Evolutionary conservation across 345 rosid species (phyloP).

Genomic region (Noccaea caerulescens): DNA sequence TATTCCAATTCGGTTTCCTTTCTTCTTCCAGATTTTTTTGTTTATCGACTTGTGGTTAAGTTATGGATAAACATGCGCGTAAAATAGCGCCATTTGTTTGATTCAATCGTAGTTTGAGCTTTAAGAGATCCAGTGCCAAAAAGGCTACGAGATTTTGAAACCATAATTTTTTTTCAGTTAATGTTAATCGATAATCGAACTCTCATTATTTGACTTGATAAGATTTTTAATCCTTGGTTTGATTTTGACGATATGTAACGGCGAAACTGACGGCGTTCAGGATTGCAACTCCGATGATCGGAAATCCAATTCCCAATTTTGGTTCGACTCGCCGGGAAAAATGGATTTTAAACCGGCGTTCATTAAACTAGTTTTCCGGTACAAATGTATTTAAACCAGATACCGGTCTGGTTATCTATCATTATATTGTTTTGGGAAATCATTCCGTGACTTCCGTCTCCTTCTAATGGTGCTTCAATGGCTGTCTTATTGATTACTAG

Average conservation of each 20-base stretch:
- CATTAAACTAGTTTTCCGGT: conserved; percentile 12
- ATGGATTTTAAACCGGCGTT: neutral
- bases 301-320: neutral
- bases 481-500: neutral
- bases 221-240: neutral
- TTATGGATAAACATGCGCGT: neutral
- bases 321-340: neutral
- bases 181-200: no score
- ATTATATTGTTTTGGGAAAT: neutral
- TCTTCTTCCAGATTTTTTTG: neutral
- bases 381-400: neutral
- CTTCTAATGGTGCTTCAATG: neutral
- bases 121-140: neutral
- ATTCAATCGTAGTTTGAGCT: neutral
- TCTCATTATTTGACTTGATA: neutral
- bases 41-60: neutral
- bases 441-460: neutral
- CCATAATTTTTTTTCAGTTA: neutral
- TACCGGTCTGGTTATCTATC: conserved; percentile 26
- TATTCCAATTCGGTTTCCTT: neutral
- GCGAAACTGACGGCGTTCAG: neutral
- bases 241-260: neutral
- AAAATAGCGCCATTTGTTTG: neutral
- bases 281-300: neutral
- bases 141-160: neutral